Conservation (phyloP, 2,329 filamentous ascomycete species). For the Fusarium continuum region DNA sequence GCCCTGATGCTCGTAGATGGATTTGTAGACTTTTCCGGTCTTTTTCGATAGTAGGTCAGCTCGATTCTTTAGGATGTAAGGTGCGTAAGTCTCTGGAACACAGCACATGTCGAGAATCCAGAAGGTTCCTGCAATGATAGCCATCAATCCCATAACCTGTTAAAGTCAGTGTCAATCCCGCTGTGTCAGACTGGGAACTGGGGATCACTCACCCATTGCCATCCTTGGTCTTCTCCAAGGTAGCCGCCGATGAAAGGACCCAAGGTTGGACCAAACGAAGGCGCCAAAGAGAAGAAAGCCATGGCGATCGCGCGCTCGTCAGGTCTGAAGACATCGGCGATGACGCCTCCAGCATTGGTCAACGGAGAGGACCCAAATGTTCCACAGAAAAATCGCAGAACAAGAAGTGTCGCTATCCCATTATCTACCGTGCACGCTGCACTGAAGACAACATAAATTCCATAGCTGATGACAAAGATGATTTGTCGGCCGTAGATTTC, state of each 20-base stretch:
- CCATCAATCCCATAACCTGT: conserved; percentile 67
- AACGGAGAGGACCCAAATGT: conserved; percentile 69
- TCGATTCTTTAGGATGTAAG: conserved; percentile 62
- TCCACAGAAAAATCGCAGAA: conserved; percentile 74
- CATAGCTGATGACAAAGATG: conserved; percentile 67
- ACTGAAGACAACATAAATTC: conserved; percentile 68
- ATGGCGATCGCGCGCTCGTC: conserved; percentile 66
- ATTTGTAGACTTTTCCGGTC: conserved; percentile 65
- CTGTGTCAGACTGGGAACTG: fast-evolving
- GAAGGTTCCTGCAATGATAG: conserved; percentile 66
- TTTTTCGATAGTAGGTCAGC: conserved; percentile 59
- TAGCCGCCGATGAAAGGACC: conserved; percentile 71
- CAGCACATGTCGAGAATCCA: conserved; percentile 63
- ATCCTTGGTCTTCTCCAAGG: conserved; percentile 65
- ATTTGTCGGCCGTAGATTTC: conserved; percentile 70
- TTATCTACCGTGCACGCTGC: conserved; percentile 66
- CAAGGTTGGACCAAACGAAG: conserved; percentile 68
- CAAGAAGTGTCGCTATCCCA: conserved; percentile 66
- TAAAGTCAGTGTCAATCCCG: fast-evolving
- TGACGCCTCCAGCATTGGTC: conserved; percentile 69
- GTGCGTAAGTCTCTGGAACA: conserved; percentile 68
- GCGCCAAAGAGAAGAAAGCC: conserved; percentile 68
- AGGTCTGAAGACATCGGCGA: conserved; percentile 70
- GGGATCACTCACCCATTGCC: conserved; percentile 59
- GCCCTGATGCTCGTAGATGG: conserved; percentile 56